Evolutionary conservation across 2,329 filamentous ascomycete species (phyloP), one percentile per base, ranked within the genome.

Genomic region (Xylariaceae sp.): DNA sequence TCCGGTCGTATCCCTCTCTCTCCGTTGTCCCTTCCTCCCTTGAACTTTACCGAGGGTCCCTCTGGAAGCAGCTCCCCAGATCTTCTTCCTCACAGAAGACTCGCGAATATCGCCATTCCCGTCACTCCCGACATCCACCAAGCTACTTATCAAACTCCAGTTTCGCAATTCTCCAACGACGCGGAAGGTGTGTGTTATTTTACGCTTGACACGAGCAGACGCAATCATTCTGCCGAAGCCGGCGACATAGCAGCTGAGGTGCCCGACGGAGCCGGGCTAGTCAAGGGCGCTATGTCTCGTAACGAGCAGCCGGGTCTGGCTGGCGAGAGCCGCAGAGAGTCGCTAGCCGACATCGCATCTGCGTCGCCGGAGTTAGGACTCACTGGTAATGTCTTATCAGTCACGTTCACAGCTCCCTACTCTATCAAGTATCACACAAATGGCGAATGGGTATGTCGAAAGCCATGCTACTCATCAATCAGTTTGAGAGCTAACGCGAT

Each of bases 311-410:
- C 80, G 69, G 80, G 76, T 66, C 67, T 75, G 60, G 68, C 72
- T 55, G 67, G 70, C 54, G 78, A 77, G 72, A 77, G 76, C 60
- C 75, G 69, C 51, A 76, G 75, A 58, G 77, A 83, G 66, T 83
- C 82, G 42, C 72, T 86, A 56, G 75, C 78, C 30, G 82, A 86
- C 55, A 79, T 85, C 62, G 78, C 79, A 66, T 76, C 78, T 58
- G 78, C 78, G 57, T 81, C 84, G 65, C 84, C 84, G 7, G 79
- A 83, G 61, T 72, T 87, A 50, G 75, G 77, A 35, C 75, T 88
- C 54, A 86, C 78, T 63, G 85, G 85, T n/a, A 86, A 84, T 71
- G 81, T 87, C 66, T 86, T 88, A 65, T 87, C 85, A 1, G 84
- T 81, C 17, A 86, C 84, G 15, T 87, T 87, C 66, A 86, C 81